Conservation (phyloP, 768 basidiomycete genomes). For the Aureoboletus auriporus region DNA sequence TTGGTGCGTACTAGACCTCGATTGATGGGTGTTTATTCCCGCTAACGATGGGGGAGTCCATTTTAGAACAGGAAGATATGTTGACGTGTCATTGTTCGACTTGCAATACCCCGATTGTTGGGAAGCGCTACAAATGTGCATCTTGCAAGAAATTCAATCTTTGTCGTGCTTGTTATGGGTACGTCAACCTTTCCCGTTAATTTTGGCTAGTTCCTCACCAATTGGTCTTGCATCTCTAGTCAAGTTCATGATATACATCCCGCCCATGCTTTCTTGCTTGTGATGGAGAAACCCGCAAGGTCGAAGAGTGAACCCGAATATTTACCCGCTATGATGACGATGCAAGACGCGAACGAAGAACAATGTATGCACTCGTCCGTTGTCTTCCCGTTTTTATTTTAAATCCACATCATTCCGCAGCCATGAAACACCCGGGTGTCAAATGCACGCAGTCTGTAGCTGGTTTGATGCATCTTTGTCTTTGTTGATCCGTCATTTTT, state of each 20-base stretch:
- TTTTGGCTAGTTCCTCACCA: not conserved
- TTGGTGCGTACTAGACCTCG: conserved; percentile 53
- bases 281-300: conserved; percentile 59
- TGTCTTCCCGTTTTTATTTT: not conserved
- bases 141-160: conserved; percentile 77
- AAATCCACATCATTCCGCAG: conserved; percentile 32
- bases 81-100: conserved; percentile 70
- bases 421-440: conserved; percentile 74
- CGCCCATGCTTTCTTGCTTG: conserved; percentile 76
- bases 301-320: conserved; percentile 39
- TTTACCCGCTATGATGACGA: conserved; percentile 14
- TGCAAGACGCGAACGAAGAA: conserved; percentile 49
- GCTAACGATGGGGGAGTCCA: conserved; percentile 4
- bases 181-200: conserved; percentile 7
- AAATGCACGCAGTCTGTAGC: conserved; percentile 79
- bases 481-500: not conserved
- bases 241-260: conserved; percentile 93
- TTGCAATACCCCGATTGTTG: conserved; percentile 59
- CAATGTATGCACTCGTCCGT: conserved; percentile 43
- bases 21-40: not conserved
- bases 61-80: conserved; percentile 69
- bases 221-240: conserved; percentile 34
- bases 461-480: not conserved
- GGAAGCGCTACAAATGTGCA: conserved; percentile 79
- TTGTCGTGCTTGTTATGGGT: conserved; percentile 85